Conservation (phyloP, 2,329 filamentous ascomycete species). For the Teratosphaeria viscida region DNA sequence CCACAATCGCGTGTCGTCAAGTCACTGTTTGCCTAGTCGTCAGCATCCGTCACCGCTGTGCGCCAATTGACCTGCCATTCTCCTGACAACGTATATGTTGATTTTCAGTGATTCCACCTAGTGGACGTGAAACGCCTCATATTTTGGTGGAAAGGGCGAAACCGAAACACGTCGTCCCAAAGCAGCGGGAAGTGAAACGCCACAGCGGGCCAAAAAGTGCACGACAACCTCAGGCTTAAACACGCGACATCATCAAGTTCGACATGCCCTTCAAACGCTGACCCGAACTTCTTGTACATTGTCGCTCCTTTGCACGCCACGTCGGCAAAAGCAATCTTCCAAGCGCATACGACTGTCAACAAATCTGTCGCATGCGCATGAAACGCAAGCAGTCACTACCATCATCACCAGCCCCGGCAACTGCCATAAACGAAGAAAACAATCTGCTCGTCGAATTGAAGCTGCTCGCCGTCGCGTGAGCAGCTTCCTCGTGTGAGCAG, state of each 20-base stretch:
- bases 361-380: neutral
- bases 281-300: neutral
- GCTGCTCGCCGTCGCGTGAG: conserved; percentile 7
- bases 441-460: neutral
- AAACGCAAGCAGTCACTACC: neutral
- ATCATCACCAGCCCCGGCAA: neutral
- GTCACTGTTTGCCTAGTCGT: neutral
- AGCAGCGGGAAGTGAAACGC: neutral
- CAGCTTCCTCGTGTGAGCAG: conserved; percentile 1
- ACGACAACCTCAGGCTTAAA: neutral
- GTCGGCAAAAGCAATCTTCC: neutral
- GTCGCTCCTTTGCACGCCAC: neutral
- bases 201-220: neutral
- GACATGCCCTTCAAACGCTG: neutral
- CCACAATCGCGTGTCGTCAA: neutral
- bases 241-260: neutral
- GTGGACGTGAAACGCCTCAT: neutral
- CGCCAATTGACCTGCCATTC: neutral
- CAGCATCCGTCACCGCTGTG: neutral
- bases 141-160: neutral
- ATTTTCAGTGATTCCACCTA: neutral
- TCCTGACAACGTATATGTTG: neutral
- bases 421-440: neutral
- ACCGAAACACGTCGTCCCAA: neutral
- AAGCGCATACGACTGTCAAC: neutral